Conservation (phyloP, 768 basidiomycete genomes). For the Tricholomella constricta region DNA sequence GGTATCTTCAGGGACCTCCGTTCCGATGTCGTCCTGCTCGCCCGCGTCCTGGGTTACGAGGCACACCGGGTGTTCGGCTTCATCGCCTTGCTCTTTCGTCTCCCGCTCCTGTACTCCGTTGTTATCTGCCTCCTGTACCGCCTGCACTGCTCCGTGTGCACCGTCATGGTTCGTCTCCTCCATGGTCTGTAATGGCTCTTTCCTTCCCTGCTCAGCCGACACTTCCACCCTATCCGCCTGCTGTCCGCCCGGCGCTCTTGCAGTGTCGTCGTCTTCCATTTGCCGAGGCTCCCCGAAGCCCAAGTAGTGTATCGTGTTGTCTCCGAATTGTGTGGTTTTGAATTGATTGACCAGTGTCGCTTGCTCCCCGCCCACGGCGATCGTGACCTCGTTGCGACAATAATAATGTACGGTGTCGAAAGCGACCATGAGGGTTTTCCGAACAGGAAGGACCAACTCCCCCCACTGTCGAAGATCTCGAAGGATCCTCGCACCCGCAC, state of each 20-base stretch:
- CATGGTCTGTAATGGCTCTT: too few species aligned
- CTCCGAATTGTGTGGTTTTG: slow-evolving; percentile 9
- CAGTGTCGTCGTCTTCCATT: too few species aligned
- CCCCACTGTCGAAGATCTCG: slow-evolving; percentile 25
- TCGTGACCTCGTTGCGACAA: neutral
- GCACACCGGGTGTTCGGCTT: neutral
- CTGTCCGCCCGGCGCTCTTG: too few species aligned
- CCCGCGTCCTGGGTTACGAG: too few species aligned
- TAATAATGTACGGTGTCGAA: neutral
- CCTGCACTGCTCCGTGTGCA: too few species aligned
- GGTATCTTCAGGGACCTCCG: neutral
- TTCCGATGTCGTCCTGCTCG: neutral
- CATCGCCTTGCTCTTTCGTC: too few species aligned
- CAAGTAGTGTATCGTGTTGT: neutral
- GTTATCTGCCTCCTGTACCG: too few species aligned
- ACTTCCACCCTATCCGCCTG: too few species aligned
- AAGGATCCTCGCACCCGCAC: slow-evolving; percentile 10
- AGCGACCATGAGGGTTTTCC: neutral
- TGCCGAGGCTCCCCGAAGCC: too few species aligned
- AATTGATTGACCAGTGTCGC: neutral
- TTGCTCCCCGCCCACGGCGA: neutral
- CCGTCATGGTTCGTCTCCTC: too few species aligned
- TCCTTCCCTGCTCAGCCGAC: too few species aligned
- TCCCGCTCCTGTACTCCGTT: too few species aligned
- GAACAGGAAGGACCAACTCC: neutral